Percentiles rank a stretch among this genome's conserved stretches.
phyloP scores from a whole-genome alignment of 2,329 filamentous ascomycete species.

The Alternaria ethzedia region DNA sequence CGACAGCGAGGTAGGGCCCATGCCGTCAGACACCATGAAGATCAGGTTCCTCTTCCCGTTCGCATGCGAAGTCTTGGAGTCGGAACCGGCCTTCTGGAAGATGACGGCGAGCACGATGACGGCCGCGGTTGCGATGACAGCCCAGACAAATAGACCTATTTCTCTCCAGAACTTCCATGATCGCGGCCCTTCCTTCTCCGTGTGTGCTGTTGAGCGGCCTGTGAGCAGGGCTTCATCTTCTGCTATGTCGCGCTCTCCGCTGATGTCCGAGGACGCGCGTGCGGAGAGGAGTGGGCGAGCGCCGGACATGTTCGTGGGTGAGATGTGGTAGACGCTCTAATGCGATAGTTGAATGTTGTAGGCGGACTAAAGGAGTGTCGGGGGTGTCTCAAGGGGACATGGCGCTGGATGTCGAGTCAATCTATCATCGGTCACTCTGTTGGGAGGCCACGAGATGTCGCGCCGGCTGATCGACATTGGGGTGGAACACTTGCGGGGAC shows the following conservation, averaged over 20 bases:
- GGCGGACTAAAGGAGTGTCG: slow-evolving; percentile 14
- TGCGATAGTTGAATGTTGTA: not conserved
- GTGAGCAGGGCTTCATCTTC: slow-evolving; percentile 70
- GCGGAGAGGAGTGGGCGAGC: slow-evolving; percentile 62
- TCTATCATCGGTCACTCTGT: not conserved
- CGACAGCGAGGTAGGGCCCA: slow-evolving; percentile 91
- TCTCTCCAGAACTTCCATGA: slow-evolving; percentile 72
- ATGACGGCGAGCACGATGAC: slow-evolving; percentile 83
- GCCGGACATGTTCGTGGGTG: slow-evolving; percentile 44
- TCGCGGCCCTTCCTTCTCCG: slow-evolving; percentile 35
- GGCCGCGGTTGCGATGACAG: slow-evolving; percentile 76
- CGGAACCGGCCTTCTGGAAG: slow-evolving; percentile 66
- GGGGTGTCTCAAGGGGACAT: slow-evolving; percentile 6
- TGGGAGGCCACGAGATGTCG: slow-evolving; percentile 7
- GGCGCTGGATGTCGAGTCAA: not conserved
- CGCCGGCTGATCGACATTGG: slow-evolving; percentile 21
- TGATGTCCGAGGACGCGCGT: slow-evolving; percentile 63
- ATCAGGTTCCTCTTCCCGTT: slow-evolving; percentile 86
- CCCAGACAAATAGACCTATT: slow-evolving; percentile 80
- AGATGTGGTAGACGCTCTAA: not conserved
- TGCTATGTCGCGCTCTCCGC: slow-evolving; percentile 62
- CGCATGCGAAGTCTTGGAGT: slow-evolving; percentile 42
- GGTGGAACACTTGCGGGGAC: slow-evolving; percentile 10
- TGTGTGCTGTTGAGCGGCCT: slow-evolving; percentile 53
- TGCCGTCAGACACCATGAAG: slow-evolving; percentile 99